Evolutionary conservation across 192 early-diverging fungal genomes (phyloP), one percentile per base, ranked within the genome.

Genomic region (Pecoramyces ruminantium): DNA sequence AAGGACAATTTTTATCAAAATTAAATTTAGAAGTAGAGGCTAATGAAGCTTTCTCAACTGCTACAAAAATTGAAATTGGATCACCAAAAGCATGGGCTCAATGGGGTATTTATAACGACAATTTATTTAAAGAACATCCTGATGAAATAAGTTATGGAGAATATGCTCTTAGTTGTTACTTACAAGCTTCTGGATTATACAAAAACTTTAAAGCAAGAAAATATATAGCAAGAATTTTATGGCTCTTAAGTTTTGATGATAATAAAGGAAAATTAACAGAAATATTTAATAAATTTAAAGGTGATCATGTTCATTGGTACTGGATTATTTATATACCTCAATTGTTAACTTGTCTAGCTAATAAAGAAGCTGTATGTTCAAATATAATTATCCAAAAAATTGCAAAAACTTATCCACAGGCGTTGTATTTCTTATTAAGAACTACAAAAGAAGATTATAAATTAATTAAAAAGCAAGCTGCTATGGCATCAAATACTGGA

Each of bases 281-380:
- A 27, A 92, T 93, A 8, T 96, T 95, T 83, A 94, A 97, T 78
- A 89, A 89, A 2, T 97, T 94, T 89, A 97, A 96, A 81, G 92
- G 92, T 28, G 98, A 98, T 30, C 89, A 92, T 80, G 95, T 95
- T 21, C 89, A 93, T 17, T 98, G 96, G 97, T 96, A 97, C 87
- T 99, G 98, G 98, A 96, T 96, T 80, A 96, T 94, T 0, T 97
- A 98, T 82, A 96, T 99, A 78, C 97, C 98, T 8, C 96, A 99
- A 84, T 88, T 99, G 18, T 87, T 99, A 30, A 84, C 90, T 3
- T 91, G 92, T 0, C 87, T 99, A 27, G 85, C 90, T 14, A 90
- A 92, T 83, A 93, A 92, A 78, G 97, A 98, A 83, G 92, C 94
- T 29, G 81, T 80, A 42, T 87, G 88, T 87, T 92, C 95, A 2